These are phyloP conservation scores for Paraglomus brasilianum DNA, from an alignment of 192 early-diverging fungal species.

Conservation along the genomic window DNA sequence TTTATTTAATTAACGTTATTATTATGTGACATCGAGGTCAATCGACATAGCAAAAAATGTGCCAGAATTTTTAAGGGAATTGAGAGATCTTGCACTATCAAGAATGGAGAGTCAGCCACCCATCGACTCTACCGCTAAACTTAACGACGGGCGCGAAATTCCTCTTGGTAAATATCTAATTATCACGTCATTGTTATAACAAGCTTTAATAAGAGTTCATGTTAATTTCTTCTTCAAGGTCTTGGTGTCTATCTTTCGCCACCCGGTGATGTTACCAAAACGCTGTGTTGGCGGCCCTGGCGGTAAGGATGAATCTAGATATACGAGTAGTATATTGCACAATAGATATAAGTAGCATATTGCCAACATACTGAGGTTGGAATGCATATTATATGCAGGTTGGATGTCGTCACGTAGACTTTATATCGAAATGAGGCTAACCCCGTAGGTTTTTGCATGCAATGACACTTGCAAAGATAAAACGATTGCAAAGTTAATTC, in stretches of 20 bases:
- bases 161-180: constrained; percentile 22
- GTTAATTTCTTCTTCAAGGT: constrained; percentile 32
- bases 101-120: neutral
- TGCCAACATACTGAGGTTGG: neutral
- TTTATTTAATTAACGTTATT: too few species aligned
- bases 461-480: neutral
- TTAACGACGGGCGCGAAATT: constrained; percentile 39
- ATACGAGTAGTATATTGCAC: too few species aligned
- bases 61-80: too few species aligned
- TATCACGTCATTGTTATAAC: neutral
- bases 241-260: constrained; percentile 46
- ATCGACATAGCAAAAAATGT: too few species aligned
- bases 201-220: neutral
- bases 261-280: constrained; percentile 40
- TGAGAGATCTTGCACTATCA: too few species aligned
- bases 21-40: too few species aligned
- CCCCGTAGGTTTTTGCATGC: constrained; percentile 34
- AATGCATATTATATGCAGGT: constrained; percentile 32
- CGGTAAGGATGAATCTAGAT: constrained; percentile 28
- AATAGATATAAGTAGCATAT: neutral
- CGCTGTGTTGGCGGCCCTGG: constrained; percentile 45
- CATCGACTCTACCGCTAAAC: constrained; percentile 16
- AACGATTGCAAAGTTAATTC: neutral
- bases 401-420: constrained; percentile 56
- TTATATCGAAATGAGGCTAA: constrained; percentile 44